phyloP scores from a whole-genome alignment of 2,329 filamentous ascomycete genomes.

The Fusarium veterinarium region DNA sequence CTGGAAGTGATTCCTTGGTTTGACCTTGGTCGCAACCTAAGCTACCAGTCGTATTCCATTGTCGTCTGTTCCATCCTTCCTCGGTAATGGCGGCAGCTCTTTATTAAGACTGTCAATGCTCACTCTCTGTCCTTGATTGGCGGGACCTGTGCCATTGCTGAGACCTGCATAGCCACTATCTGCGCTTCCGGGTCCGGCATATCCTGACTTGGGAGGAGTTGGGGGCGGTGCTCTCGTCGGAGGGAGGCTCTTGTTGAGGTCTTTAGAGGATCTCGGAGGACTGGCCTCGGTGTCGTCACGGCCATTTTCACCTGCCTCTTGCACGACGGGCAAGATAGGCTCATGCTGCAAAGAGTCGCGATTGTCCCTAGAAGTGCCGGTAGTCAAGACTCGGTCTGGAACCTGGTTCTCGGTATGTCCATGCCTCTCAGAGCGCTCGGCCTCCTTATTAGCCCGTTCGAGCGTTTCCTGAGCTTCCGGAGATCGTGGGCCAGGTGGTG shows the following conservation, averaged over 20 bases:
- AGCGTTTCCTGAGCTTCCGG: slow-evolving; percentile 56
- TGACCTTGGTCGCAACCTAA: slow-evolving; percentile 45
- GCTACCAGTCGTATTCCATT: slow-evolving; percentile 48
- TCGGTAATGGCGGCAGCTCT: slow-evolving; percentile 67
- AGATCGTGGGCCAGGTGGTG: slow-evolving; percentile 51
- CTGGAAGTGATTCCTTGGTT: slow-evolving; percentile 18
- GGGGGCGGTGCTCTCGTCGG: slow-evolving; percentile 58
- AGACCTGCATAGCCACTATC: slow-evolving; percentile 60
- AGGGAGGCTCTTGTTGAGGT: slow-evolving; percentile 48
- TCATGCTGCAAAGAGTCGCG: slow-evolving; percentile 68
- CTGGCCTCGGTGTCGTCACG: slow-evolving; percentile 54
- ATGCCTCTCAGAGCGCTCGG: slow-evolving; percentile 49
- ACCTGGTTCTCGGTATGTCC: slow-evolving; percentile 60
- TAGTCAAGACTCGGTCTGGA: slow-evolving; percentile 69
- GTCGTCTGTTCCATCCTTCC: slow-evolving; percentile 44
- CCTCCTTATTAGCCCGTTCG: slow-evolving; percentile 54
- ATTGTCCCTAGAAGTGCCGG: slow-evolving; percentile 54
- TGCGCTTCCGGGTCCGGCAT: slow-evolving; percentile 58
- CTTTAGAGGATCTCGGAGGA: slow-evolving; percentile 57
- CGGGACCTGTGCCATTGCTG: slow-evolving; percentile 48
- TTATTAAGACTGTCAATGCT: slow-evolving; percentile 71
- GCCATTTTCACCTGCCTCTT: slow-evolving; percentile 81
- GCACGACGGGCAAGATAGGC: slow-evolving; percentile 80
- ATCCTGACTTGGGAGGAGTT: slow-evolving; percentile 49
- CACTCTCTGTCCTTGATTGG: slow-evolving; percentile 50